These are phyloP conservation scores for Penicillium roqueforti DNA, from an alignment of 495 filamentous ascomycete species.

Conservation along the genomic window DNA sequence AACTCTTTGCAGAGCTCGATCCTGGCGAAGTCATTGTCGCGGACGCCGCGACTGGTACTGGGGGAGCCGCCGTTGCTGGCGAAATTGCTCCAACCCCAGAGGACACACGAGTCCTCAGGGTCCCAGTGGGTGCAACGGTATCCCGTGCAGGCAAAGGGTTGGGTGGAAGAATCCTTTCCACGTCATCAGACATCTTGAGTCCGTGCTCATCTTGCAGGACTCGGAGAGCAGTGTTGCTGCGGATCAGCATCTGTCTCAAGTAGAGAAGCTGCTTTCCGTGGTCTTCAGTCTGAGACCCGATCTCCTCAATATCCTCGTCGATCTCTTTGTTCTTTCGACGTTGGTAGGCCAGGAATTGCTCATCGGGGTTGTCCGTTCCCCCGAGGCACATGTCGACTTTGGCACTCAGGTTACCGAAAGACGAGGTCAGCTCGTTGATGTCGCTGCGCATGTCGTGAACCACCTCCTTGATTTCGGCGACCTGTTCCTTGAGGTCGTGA, in stretches of 20 bases:
- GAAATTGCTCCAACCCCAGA: background rate
- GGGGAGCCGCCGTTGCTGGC: background rate
- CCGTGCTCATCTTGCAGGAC: background rate
- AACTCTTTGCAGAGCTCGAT: no score
- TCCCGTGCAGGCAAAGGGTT: background rate
- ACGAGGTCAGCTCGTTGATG: background rate
- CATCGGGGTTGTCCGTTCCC: background rate
- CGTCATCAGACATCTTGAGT: background rate
- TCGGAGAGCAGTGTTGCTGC: background rate
- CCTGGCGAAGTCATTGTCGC: background rate
- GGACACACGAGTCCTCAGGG: background rate
- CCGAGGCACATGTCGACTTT: background rate
- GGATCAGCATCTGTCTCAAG: background rate
- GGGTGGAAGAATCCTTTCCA: background rate
- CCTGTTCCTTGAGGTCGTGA: background rate
- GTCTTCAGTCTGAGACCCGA: background rate
- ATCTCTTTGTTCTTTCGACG: conserved; percentile 5
- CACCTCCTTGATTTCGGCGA: background rate
- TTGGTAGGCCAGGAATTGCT: conserved; percentile 6
- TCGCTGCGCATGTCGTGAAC: conserved; percentile 1
- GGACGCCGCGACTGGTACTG: background rate
- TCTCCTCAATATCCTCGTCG: background rate
- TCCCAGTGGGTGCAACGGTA: background rate
- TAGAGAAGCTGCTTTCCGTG: no score
- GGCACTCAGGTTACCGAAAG: background rate